These are phyloP conservation scores for Bassia scoparia DNA, from an alignment of 148 eudicot genomes.

Conservation along the genomic window DNA sequence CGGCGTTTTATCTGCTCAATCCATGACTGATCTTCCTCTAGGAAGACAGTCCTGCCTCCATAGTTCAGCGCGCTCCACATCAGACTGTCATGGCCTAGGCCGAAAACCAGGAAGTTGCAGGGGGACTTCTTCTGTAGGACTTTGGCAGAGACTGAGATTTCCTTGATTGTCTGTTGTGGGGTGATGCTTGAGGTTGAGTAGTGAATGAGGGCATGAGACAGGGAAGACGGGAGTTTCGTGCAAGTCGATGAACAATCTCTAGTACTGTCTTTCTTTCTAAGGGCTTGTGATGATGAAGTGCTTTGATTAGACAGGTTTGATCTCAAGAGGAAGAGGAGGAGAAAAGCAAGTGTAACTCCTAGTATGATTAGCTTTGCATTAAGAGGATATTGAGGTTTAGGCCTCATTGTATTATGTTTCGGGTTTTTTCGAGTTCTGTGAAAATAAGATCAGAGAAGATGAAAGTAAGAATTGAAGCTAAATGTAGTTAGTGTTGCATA, in stretches of 20 bases:
- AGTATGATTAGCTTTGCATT: conserved; percentile 39
- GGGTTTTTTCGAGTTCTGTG: background rate
- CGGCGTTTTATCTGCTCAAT: conserved; percentile 48
- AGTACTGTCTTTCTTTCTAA: background rate
- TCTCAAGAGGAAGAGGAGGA: conserved; percentile 38
- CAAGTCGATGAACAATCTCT: conserved; percentile 34
- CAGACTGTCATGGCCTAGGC: conserved; percentile 76
- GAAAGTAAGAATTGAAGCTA: conserved; percentile 2
- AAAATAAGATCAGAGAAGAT: background rate
- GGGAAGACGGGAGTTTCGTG: conserved; percentile 52
- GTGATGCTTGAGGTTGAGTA: conserved; percentile 76
- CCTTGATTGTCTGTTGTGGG: conserved; percentile 70
- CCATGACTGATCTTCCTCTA: conserved; percentile 80
- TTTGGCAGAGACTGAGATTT: conserved; percentile 51
- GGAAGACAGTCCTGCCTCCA: conserved; percentile 71
- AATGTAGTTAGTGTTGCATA: background rate
- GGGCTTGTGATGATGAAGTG: conserved; percentile 8
- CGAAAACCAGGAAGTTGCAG: conserved; percentile 80
- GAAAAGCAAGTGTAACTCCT: conserved; percentile 36
- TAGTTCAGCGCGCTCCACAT: conserved; percentile 82
- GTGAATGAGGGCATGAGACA: conserved; percentile 65
- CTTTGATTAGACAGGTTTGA: conserved; percentile 29
- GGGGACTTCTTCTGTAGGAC: conserved; percentile 60
- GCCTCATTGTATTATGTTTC: conserved; percentile 30
- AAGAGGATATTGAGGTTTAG: conserved; percentile 38